Evolutionary conservation across 345 rosid species (phyloP), one percentile per base, ranked within the genome.

Genomic region (Hypericum perforatum): DNA sequence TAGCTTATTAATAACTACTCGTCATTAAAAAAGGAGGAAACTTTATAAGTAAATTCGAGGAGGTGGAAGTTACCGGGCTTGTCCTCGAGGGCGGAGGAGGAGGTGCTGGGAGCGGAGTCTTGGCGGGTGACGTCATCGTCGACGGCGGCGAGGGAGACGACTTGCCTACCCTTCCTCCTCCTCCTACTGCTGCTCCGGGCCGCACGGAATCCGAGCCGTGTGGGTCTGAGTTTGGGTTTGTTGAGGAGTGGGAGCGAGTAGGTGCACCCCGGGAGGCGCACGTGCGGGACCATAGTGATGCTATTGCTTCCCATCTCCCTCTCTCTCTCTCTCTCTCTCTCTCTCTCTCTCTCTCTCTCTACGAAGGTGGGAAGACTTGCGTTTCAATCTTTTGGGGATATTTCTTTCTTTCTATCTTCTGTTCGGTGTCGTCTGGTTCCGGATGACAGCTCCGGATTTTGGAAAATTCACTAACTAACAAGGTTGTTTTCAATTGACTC

Each of bases 291-390:
- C 5, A 81, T 59, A 66, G 80, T 82, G 5, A 72, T 69, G 76
- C 80, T 76, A 49, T 82, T 64, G 75, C 82, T 80, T 51, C 80
- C 78, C 90, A 82, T 87, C 41, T 55, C 60, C 52, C 44, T 41
- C 57, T 37, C 37, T 0, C 39, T 7, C 43, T 44, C 8, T 47
- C 8, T 5, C 0, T 37, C 10, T 13, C 11, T 16, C 11, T 36
- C 5, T 3, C 7, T 53, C 42, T 46, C 36, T 7, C n/a, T 22
- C 32, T 22, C 32, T 22, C 32, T 22, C 32, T 22, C 32, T 1
- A 22, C 32, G 32, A 22, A 22, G 32, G 32, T 22, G 32, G 32
- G 32, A 22, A 22, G 32, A 22, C 32, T 22, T 22, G 1, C 32
- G 32, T 22, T 4, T 22, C 32, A 1, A 22, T 22, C 32, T 22